Conservation (phyloP, 192 early-diverging fungal genomes). For the Spinellus fusiger region DNA sequence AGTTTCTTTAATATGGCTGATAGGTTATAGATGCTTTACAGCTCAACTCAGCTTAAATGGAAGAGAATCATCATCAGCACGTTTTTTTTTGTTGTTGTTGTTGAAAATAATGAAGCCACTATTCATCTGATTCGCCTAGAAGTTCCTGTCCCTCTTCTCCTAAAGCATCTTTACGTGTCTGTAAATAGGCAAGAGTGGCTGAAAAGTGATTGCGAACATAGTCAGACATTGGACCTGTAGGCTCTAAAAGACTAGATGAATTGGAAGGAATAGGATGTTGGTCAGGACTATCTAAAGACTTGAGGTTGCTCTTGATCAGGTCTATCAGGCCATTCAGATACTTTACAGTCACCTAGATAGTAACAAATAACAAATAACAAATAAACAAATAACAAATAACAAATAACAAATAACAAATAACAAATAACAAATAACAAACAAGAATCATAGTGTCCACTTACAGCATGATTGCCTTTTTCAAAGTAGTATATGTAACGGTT, state of each 20-base stretch:
- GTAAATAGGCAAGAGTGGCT: conserved; percentile 62
- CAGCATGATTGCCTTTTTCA: conserved; percentile 84
- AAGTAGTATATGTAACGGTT: conserved; percentile 95
- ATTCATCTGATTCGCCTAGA: neutral
- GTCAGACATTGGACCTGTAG: conserved; percentile 52
- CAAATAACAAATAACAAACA: neutral
- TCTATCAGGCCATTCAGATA: conserved; percentile 94
- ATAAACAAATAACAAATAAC: conserved; percentile 6
- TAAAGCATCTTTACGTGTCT: conserved; percentile 20
- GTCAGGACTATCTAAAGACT: conserved; percentile 68
- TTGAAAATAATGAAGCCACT: neutral
- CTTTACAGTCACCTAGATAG: conserved; percentile 73
- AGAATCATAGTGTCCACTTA: conserved; percentile 35
- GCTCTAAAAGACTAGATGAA: conserved; percentile 57
- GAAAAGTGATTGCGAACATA: conserved; percentile 69
- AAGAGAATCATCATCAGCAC: neutral
- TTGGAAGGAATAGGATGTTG: conserved; percentile 54
- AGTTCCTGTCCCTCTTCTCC: neutral
- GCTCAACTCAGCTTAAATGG: too few species aligned
- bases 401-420: conserved; percentile 3
- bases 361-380: neutral
- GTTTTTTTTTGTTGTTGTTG: neutral
- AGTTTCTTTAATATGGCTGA: too few species aligned
- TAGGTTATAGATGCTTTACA: too few species aligned
- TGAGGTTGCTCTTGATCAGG: conserved; percentile 81